These are phyloP conservation scores for Beauveria sp. DNA, from an alignment of 2,329 filamentous ascomycete species.

Conservation along the genomic window DNA sequence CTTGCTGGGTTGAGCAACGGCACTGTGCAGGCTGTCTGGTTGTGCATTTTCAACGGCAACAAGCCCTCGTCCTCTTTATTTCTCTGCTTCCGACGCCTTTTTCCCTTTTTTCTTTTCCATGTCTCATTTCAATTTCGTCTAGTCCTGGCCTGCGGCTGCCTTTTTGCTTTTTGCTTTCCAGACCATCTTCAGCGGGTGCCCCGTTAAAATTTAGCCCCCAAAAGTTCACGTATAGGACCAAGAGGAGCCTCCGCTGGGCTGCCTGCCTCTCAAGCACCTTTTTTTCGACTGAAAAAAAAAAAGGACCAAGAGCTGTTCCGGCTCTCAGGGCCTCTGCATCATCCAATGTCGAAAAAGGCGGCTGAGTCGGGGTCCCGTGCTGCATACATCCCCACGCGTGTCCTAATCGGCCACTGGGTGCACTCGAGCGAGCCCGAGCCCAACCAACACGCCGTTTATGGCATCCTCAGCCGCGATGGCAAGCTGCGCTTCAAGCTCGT, in stretches of 20 bases:
- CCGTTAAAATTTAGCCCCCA: slow-evolving; percentile 7
- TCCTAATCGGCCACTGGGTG: slow-evolving; percentile 10
- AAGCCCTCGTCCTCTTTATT: not conserved
- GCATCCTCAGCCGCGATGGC: slow-evolving; percentile 11
- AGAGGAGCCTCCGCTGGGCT: not conserved
- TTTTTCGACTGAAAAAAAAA: not conserved
- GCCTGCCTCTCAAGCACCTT: not conserved
- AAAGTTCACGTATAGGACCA: not conserved
- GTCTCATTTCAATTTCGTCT: not conserved
- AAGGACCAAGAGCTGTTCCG: not conserved
- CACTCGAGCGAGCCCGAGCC: slow-evolving; percentile 11
- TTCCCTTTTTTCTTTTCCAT: not conserved
- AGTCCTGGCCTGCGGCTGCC: not conserved
- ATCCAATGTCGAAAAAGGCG: not conserved
- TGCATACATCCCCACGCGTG: not conserved
- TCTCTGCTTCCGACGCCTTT: not conserved
- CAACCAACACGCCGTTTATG: slow-evolving; percentile 11
- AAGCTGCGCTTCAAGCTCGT: slow-evolving; percentile 12
- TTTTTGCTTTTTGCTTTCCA: not conserved
- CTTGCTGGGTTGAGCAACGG: not conserved
- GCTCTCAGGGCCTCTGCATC: not conserved
- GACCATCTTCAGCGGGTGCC: slow-evolving; percentile 6
- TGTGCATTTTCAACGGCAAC: not conserved
- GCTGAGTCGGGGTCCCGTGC: not conserved
- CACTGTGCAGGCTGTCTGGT: slow-evolving; percentile 1